Base-by-base conservation (phyloP, 2,329 filamentous ascomycete genomes). In the Sordariomycetes sp. region DNA sequence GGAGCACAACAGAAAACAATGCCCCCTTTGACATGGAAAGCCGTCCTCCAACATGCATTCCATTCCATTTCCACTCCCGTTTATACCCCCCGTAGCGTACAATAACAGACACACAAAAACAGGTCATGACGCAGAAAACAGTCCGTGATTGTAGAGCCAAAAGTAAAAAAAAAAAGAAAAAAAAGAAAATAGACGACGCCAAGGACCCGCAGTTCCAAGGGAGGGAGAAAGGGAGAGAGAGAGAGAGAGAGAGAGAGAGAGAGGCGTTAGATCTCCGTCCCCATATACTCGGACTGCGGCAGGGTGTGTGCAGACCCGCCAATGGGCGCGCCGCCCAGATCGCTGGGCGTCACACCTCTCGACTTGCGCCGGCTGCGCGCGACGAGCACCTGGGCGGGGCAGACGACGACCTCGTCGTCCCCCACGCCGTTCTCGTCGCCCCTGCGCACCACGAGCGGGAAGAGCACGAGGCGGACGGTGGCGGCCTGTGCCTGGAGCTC, bases 381-480 rank as follows among this genome's bases (percentile, higher is more conserved):
- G 51, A 97, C 83, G 61, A 97, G 81, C 40, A 99, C 94, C 71
- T 97, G 93, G 7, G 95, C 94, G 11, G 93, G 93, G 68, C 88
- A 96, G 52, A 99, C 90, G 53, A 97, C 92, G 62, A 96, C 90
- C 77, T 97, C 92, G 64, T 97, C 91, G 58, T 97, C 90, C 58
- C 92, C 93, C 57, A 87, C 81, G 25, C 92, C 94, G 48, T 79
- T 77, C 69, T 97, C 93, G 67, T 96, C 89, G 57, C 92, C 93
- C 76, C 94, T 95, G 76, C 96, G 96, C 65, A 97, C 90, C 20
- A 99, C 93, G 1, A 97, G 80, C 11, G 95, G 95, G 78, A 99
- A 99, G 48, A 99, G 82, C 1, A 99, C 92, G 61, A 96, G 83
- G 64, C 94, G 89, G 48, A 99, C 91, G 20, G 93, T 83, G 28